Conservation (phyloP, 169 alveolate species). For the Toxoplasma gondii region DNA sequence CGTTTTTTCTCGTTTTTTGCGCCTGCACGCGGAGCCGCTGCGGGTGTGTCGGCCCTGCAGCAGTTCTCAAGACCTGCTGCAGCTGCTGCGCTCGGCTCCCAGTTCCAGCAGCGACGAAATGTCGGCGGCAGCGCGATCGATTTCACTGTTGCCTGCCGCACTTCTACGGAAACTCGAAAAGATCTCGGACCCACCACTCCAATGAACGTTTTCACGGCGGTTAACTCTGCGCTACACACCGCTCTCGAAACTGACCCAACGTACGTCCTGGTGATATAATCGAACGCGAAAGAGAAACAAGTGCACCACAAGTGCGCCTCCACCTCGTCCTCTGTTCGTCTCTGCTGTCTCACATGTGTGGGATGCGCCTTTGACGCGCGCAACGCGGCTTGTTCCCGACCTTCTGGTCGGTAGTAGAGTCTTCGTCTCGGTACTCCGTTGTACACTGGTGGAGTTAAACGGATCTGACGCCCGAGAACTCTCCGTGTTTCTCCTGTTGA, state of each 20-base stretch:
- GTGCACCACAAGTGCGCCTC: neutral
- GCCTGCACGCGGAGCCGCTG: neutral
- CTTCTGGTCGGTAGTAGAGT: too few relatives aligned
- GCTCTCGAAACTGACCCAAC: slow-evolving; percentile 91
- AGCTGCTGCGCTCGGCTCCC: neutral
- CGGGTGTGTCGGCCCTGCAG: neutral
- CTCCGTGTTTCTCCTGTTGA: too few relatives aligned
- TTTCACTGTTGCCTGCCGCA: slow-evolving; percentile 62
- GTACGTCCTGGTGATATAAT: slow-evolving; percentile 68
- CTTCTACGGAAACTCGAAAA: slow-evolving; percentile 34
- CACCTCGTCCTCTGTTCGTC: too few relatives aligned
- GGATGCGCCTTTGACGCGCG: too few relatives aligned
- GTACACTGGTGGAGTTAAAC: too few relatives aligned
- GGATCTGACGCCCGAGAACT: too few relatives aligned
- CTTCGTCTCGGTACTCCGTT: too few relatives aligned
- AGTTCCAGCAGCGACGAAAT: neutral
- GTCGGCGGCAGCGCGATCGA: neutral
- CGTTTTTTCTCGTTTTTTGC: neutral
- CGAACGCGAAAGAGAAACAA: neutral
- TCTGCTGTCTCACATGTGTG: too few relatives aligned
- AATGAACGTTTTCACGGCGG: slow-evolving; percentile 93
- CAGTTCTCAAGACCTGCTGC: neutral
- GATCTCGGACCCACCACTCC: slow-evolving; percentile 72
- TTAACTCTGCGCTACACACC: slow-evolving; percentile 92
- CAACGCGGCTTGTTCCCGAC: too few relatives aligned